phyloP scores from a whole-genome alignment of 495 filamentous ascomycete genomes.

The Tirmania nivea region DNA sequence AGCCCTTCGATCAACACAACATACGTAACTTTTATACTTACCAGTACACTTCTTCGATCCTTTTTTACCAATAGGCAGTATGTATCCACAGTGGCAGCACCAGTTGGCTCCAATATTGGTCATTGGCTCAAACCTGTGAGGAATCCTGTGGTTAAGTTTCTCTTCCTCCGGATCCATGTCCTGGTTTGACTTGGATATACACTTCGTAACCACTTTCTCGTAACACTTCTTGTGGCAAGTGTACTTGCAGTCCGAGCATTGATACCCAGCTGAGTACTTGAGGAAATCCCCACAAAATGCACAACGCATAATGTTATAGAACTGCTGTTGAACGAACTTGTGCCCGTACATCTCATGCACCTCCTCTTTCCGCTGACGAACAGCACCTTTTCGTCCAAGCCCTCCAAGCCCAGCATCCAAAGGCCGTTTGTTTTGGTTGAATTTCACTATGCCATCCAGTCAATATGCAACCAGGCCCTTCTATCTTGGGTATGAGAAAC shows the following conservation, averaged over 20 bases:
- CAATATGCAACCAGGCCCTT: conserved; percentile 20
- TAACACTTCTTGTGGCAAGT: conserved; percentile 97
- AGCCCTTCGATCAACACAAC: too few relatives aligned
- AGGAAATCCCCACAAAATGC: conserved; percentile 94
- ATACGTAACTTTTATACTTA: conserved; percentile 22
- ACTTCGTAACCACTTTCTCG: conserved; percentile 93
- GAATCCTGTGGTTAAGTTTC: conserved; percentile 97
- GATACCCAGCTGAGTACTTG: conserved; percentile 96
- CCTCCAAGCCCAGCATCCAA: conserved; percentile 70
- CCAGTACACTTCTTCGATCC: conserved; percentile 79
- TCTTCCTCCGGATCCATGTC: conserved; percentile 96
- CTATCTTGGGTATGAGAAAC: conserved; percentile 5
- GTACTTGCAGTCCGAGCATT: conserved; percentile 98
- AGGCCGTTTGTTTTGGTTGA: conserved; percentile 42
- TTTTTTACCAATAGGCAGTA: conserved; percentile 88
- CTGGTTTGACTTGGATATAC: conserved; percentile 97
- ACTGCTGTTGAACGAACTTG: conserved; percentile 93
- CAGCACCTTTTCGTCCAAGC: conserved; percentile 86
- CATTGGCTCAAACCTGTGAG: conserved; percentile 84
- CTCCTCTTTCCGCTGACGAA: conserved; percentile 91
- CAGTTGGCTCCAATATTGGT: conserved; percentile 95
- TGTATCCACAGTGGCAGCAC: conserved; percentile 98
- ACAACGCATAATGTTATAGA: conserved; percentile 99
- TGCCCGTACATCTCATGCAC: conserved; percentile 96
- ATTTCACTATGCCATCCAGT: conserved; percentile 31